Evolutionary conservation across 768 basidiomycete species (phyloP), one percentile per base, ranked within the genome.

Genomic region (Boletus bicolor): DNA sequence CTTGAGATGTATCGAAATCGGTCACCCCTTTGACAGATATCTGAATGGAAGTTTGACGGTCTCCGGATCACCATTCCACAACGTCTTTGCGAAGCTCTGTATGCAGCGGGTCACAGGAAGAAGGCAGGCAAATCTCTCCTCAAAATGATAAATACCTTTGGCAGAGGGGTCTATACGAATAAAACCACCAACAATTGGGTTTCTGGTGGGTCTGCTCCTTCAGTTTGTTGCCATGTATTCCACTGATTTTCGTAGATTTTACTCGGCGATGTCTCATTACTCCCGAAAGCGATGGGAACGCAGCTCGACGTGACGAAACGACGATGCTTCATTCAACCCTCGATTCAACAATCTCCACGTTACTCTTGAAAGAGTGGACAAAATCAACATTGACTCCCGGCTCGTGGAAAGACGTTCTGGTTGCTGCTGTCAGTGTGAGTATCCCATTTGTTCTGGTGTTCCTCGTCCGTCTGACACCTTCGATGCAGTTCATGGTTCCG

Each of bases 331-430:
- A 6, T 30, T 30, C 48, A 2, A 2, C 28, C 10, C 17, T 30
- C 4, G 26, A 35, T 32, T 47, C 37, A 14, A 17, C 3, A 0
- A 26, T 17, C 8, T 6, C 15, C 4, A 8, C 11, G 1, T 17
- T 5, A 3, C 49, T 63, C 15, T 41, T 60, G 37, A 42, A 15
- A 35, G 53, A 35, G 24, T 63, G 61, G 62, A 19, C 39, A 2
- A 54, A 42, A 21, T 14, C 49, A 12, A 53, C 30, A 24, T 17
- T 63, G 26, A 12, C 15, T 0, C 24, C n/a, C 17, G 7, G 28
- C 5, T 41, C 53, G 6, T 62, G 61, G 61, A 41, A 55, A 17
- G 50, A 38, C 8, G 51, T 51, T n/a, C 17, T 61, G 24, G 15
- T 8, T 38, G 14, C 35, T 3, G 15, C 60, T 7, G 35, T 8